A percentile compares a stretch with the other conserved stretches of the same genome.
phyloP scores from a whole-genome alignment of 108 stramenopile genomes.

The Aurantiochytrium sp. region DNA sequence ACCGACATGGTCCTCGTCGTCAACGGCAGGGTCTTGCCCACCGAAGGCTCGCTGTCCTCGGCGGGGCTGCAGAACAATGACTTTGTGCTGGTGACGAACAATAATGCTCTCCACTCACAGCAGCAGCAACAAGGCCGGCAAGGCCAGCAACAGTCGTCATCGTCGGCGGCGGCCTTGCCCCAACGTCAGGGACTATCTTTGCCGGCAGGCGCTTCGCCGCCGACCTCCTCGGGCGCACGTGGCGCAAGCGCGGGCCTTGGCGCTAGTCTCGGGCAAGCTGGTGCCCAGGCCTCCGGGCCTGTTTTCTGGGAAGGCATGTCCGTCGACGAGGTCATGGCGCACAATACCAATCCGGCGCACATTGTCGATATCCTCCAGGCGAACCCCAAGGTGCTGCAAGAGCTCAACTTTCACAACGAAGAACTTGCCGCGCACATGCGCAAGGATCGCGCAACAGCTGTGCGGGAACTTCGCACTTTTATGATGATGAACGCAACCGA shows the following conservation, averaged over 20 bases:
- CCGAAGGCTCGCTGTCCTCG: not conserved
- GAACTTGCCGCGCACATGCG: conserved; percentile 44
- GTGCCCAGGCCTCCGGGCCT: not conserved
- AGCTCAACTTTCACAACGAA: conserved; percentile 70
- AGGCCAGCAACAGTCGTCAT: not conserved
- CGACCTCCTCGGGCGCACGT: not conserved
- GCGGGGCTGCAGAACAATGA: not conserved
- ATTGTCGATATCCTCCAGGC: conserved; percentile 46
- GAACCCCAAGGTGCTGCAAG: conserved; percentile 63
- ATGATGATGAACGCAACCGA: conserved; percentile 56
- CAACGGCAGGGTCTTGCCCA: not conserved
- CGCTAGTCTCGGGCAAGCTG: too few relatives aligned
- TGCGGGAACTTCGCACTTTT: not conserved
- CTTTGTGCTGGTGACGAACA: not conserved
- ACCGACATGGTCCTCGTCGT: not conserved
- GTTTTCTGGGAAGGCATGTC: conserved; percentile 67
- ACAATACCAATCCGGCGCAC: conserved; percentile 64
- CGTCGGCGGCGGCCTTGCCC: not conserved
- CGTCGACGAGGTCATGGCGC: conserved; percentile 62
- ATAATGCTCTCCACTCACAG: not conserved
- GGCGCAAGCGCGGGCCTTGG: not conserved
- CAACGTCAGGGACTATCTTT: not conserved
- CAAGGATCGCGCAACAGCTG: conserved; percentile 12
- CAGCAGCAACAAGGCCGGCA: not conserved
- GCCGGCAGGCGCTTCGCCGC: too few relatives aligned